Evolutionary conservation across 2,329 filamentous ascomycete species (phyloP).

Genomic region (Talaromyces islandicus): DNA sequence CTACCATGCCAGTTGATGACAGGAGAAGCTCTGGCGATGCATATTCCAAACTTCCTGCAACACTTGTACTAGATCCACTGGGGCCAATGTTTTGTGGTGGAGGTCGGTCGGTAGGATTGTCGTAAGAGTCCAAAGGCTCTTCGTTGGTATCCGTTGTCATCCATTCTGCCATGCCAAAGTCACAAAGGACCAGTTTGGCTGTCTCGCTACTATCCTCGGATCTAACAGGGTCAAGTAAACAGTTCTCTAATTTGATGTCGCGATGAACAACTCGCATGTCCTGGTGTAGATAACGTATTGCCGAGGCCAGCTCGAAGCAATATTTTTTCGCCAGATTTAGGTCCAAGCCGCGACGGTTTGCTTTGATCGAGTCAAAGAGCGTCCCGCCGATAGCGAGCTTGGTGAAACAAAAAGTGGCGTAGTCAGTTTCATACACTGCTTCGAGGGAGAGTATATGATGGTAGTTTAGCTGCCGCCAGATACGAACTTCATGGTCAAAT

Average conservation of each 20-base stretch:
- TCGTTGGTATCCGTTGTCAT: slow-evolving; percentile 51
- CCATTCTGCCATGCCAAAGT: slow-evolving; percentile 66
- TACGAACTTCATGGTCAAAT: slow-evolving; percentile 62
- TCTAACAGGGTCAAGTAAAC: slow-evolving; percentile 53
- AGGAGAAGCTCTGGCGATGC: slow-evolving; percentile 43
- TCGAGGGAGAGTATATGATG: slow-evolving; percentile 57
- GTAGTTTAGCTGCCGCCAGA: slow-evolving; percentile 62
- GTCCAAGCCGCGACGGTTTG: slow-evolving; percentile 49
- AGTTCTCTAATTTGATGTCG: slow-evolving; percentile 66
- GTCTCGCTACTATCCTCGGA: slow-evolving; percentile 43
- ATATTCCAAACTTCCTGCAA: slow-evolving; percentile 56
- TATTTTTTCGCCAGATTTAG: slow-evolving; percentile 53
- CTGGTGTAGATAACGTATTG: slow-evolving; percentile 61
- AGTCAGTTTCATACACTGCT: slow-evolving; percentile 60
- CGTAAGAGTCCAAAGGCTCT: slow-evolving; percentile 45
- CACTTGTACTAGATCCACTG: slow-evolving; percentile 50
- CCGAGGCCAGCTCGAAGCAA: slow-evolving; percentile 57
- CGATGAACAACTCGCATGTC: slow-evolving; percentile 62
- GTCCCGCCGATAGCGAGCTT: slow-evolving; percentile 59
- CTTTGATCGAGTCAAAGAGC: slow-evolving; percentile 56
- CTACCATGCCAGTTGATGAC: slow-evolving; percentile 34
- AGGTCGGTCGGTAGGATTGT: slow-evolving; percentile 41
- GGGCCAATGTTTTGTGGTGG: slow-evolving; percentile 48
- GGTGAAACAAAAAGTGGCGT: slow-evolving; percentile 65
- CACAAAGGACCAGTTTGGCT: slow-evolving; percentile 57